A percentile compares a stretch with the other conserved stretches of the same genome.
Evolutionary conservation across 345 rosid species (phyloP).

Genomic region (Kernera saxatilis): DNA sequence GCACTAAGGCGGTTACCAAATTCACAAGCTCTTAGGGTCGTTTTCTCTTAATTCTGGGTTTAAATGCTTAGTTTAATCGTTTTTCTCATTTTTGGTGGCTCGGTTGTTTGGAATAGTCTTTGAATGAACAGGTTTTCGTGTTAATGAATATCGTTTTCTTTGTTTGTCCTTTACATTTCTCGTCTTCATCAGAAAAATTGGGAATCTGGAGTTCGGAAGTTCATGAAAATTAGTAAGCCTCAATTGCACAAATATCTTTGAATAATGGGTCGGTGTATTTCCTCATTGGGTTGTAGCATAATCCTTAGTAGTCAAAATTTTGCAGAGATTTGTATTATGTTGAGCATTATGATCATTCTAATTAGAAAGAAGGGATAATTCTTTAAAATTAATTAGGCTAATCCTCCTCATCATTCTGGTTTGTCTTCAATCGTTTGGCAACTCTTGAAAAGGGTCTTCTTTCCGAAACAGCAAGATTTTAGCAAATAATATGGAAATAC

Average conservation of each 20-base stretch:
- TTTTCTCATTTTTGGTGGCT: neutral
- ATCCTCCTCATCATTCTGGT: too few species aligned
- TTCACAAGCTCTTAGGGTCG: conserved; percentile 26
- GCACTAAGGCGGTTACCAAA: conserved; percentile 33
- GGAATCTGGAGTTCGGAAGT: neutral
- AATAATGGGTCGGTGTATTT: too few species aligned
- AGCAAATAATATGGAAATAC: neutral
- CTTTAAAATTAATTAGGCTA: neutral
- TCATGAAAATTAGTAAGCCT: neutral
- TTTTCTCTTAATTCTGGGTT: neutral
- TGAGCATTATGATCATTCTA: neutral
- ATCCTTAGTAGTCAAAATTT: too few species aligned
- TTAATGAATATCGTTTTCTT: neutral
- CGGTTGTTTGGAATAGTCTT: neutral
- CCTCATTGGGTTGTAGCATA: too few species aligned
- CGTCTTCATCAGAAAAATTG: neutral
- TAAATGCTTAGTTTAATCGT: neutral
- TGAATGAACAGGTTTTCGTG: neutral
- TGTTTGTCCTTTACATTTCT: neutral
- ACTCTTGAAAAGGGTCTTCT: too few species aligned
- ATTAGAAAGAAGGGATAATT: neutral
- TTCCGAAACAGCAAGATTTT: neutral
- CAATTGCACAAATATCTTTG: neutral
- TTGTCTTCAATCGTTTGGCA: too few species aligned
- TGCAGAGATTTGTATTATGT: neutral